Conservation (phyloP, 441 rosid species). For the Melastoma candidum region DNA sequence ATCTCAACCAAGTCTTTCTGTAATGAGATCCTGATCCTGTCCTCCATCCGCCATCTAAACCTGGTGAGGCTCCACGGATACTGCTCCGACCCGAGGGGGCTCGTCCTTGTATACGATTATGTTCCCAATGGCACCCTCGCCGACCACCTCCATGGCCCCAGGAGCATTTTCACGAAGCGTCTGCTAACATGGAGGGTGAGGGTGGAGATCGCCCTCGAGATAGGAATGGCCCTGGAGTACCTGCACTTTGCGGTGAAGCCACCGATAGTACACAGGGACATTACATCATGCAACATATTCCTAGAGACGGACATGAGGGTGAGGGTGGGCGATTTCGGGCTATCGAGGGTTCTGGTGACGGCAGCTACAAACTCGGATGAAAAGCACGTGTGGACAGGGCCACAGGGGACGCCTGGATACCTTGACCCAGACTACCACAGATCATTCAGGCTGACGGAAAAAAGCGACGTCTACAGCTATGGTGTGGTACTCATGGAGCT, state of each 20-base stretch:
- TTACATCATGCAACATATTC: constrained; percentile 74
- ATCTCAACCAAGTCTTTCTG: constrained; percentile 68
- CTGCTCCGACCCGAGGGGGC: constrained; percentile 88
- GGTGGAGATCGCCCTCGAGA: constrained; percentile 66
- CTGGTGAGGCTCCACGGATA: constrained; percentile 87
- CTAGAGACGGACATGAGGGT: constrained; percentile 75
- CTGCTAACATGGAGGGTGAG: constrained; percentile 55
- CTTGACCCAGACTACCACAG: constrained; percentile 86
- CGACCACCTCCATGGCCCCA: constrained; percentile 66
- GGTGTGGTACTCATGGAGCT: constrained; percentile 83
- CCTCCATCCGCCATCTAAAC: constrained; percentile 67
- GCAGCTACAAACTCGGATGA: constrained; percentile 20
- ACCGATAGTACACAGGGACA: constrained; percentile 69
- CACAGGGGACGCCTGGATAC: constrained; percentile 91
- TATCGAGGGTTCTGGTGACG: constrained; percentile 53
- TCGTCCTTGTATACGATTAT: constrained; percentile 70
- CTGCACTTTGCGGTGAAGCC: constrained; percentile 58
- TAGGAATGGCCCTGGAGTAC: constrained; percentile 64
- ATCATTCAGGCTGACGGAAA: constrained; percentile 78
- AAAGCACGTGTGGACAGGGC: constrained; percentile 69
- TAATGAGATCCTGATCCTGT: constrained; percentile 76
- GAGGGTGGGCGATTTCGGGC: constrained; percentile 80
- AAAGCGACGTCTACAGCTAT: constrained; percentile 78
- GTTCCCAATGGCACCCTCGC: constrained; percentile 83
- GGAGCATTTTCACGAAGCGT: constrained; percentile 18